Evolutionary conservation across 371 early-diverging fungal genomes (phyloP).

Genomic region (Mortierella sp.): DNA sequence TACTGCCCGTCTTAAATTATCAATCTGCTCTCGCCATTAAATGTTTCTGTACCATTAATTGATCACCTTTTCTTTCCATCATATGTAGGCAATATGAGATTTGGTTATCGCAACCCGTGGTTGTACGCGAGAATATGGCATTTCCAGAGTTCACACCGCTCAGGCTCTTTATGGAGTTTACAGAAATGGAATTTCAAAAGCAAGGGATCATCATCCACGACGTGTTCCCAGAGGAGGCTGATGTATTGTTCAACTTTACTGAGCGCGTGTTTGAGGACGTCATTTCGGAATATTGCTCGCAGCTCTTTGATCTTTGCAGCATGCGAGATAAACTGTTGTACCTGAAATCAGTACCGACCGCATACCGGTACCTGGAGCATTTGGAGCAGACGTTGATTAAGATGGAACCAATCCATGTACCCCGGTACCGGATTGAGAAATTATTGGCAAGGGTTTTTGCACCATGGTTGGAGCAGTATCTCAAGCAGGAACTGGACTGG

Average conservation of each 20-base stretch:
- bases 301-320: conserved; percentile 49
- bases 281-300: conserved; percentile 57
- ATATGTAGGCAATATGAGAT: conserved; percentile 41
- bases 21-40: no score
- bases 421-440: conserved; percentile 39
- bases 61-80: background rate
- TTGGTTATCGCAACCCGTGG: conserved; percentile 34
- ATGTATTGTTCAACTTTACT: conserved; percentile 66
- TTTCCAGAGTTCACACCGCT: conserved; percentile 48
- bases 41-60: background rate
- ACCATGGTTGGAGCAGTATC: conserved; percentile 44
- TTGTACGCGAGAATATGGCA: conserved; percentile 34
- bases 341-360: conserved; percentile 48
- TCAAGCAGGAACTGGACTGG: conserved; percentile 49
- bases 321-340: conserved; percentile 48
- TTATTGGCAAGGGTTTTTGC: conserved; percentile 44
- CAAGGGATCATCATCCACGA: conserved; percentile 73
- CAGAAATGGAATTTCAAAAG: conserved; percentile 65
- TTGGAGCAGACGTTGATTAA: conserved; percentile 27
- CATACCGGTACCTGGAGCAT: conserved; percentile 42
- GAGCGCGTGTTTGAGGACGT: conserved; percentile 78
- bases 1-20: no score
- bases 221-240: conserved; percentile 75
- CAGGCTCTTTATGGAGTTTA: conserved; percentile 56
- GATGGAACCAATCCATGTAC: conserved; percentile 46